Evolutionary conservation across 2,329 filamentous ascomycete genomes (phyloP).

Genomic region (Sporothrix dimorphospora): DNA sequence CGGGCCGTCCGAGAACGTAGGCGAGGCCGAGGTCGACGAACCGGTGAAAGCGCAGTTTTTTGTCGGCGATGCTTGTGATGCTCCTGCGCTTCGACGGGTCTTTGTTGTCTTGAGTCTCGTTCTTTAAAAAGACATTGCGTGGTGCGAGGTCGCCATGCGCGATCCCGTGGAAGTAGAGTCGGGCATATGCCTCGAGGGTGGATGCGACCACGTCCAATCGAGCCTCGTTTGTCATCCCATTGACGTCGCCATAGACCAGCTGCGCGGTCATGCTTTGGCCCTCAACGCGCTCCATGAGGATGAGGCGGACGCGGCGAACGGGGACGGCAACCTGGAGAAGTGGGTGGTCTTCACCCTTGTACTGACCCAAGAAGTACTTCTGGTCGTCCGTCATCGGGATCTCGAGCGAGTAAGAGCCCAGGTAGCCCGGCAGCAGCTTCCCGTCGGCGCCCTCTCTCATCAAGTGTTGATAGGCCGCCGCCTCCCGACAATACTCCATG

Average conservation of each 20-base stretch:
- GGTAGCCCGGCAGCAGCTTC: constrained; percentile 29
- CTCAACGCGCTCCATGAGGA: constrained; percentile 28
- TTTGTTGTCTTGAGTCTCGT: background rate
- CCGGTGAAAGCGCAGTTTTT: constrained; percentile 19
- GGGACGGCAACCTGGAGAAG: background rate
- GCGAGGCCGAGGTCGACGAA: constrained; percentile 34
- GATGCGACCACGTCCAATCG: constrained; percentile 29
- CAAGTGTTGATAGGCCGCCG: constrained; percentile 31
- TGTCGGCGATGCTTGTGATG: background rate
- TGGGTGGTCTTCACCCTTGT: background rate
- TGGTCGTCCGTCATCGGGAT: constrained; percentile 29
- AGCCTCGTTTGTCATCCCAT: constrained; percentile 3
- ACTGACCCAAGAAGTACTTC: background rate
- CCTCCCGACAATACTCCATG: constrained; percentile 33
- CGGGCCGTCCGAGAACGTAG: constrained; percentile 25
- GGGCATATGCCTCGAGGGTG: constrained; percentile 30
- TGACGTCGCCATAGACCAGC: constrained; percentile 30
- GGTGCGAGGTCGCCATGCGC: constrained; percentile 33
- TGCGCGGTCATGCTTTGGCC: constrained; percentile 29
- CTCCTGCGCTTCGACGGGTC: background rate
- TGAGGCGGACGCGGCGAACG: constrained; percentile 28
- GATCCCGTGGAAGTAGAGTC: constrained; percentile 31
- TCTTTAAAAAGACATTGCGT: constrained; percentile 32
- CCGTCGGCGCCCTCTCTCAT: constrained; percentile 30
- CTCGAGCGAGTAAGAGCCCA: constrained; percentile 29